Evolutionary conservation across 2,329 filamentous ascomycete genomes (phyloP), one percentile per base, ranked within the genome.

Genomic region (Clarireedia monteithiana): DNA sequence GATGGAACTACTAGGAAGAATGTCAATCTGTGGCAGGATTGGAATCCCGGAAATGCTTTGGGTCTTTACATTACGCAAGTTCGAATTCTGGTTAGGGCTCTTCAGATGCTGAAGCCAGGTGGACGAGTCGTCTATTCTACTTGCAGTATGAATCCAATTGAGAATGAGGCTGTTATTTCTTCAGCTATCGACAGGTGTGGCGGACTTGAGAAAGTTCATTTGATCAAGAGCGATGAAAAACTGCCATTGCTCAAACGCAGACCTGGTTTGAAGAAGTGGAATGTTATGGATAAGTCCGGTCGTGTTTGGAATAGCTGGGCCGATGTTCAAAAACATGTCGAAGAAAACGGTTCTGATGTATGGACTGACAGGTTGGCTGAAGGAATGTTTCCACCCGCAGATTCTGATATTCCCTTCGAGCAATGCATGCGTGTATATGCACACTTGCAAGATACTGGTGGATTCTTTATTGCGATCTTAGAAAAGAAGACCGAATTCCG

Each of bases 111-210:
- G 63, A 97, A 96, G 77, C 87, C 90, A 55, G 92, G 94, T 42
- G 94, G 94, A 51, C 84, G 91, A 60, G 89, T 97, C 27, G 92
- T 99, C 52, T 99, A 97, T 75, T 97, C 92, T 3, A 99, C 94
- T 20, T 99, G 94, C 79, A 96, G 91, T 72, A 90, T 99, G 88
- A 99, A 99, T 73, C 94, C 94, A 0, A 84, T 97, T 27, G 94
- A 99, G 76, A 96, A 99, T 67, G 94, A 99, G 73, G 86, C 94
- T 6, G 91, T 97, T 15, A 77, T 99, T 58, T 84, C 89, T 1
- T 86, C 87, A 26, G 94, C 94, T 10, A 91, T 99, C 64, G 87
- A 91, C 64, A 82, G 91, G 56, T 97, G 91, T 67, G 94, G 94
- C 60, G 94, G 94, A 3, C 73, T 82, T 4, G 78, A 80, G 14